Base-by-base conservation (phyloP, 495 filamentous ascomycete genomes). In the Neurospora sp. region DNA sequence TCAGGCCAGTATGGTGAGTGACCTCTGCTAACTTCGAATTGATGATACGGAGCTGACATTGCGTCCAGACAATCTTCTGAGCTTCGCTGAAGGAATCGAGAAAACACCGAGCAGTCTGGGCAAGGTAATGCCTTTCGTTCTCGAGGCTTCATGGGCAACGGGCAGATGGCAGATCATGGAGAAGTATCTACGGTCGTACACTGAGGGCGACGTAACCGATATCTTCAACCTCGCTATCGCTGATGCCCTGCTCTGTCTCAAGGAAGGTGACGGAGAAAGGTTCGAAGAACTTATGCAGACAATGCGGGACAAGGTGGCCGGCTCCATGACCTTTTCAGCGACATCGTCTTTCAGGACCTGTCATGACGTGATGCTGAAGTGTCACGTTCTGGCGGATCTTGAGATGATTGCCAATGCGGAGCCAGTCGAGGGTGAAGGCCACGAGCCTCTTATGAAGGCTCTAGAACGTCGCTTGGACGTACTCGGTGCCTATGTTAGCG, bases 141-240 rank as follows among this genome's bases (percentile, higher is more conserved):
- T 93, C 4, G 96, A 98, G 84, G 94, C 96, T 41, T 90, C 93
- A 5, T 98, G 95, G 94, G 90, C 92, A 27, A 96, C 91, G 6
- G 89, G 91, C 9, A 89, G 90, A 81, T 97, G 94, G 93, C 83
- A 88, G 71, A 90, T 89, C 7, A 81, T 97, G 72, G 86, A 92
- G 73, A 88, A 87, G 69, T 94, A 93, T 79, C 86, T 96, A 20
- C 72, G 74, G 7, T 80, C 83, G 66, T 84, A 86, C 76, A 78
- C 84, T 70, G 80, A 84, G 73, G 82, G 86, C 73, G 79, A 83
- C 41, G 82, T 81, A n/a, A 86, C 87, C 14, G 89, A 89, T 73
- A 89, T 94, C 54, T 97, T 98, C 81, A 94, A 96, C 78, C 85
- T 96, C 54, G 90, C 90, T 2, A 86, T 98, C 79, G 95, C 91